Evolutionary conservation across 2,329 filamentous ascomycete species (phyloP).

Genomic region (Fusarium sp.): DNA sequence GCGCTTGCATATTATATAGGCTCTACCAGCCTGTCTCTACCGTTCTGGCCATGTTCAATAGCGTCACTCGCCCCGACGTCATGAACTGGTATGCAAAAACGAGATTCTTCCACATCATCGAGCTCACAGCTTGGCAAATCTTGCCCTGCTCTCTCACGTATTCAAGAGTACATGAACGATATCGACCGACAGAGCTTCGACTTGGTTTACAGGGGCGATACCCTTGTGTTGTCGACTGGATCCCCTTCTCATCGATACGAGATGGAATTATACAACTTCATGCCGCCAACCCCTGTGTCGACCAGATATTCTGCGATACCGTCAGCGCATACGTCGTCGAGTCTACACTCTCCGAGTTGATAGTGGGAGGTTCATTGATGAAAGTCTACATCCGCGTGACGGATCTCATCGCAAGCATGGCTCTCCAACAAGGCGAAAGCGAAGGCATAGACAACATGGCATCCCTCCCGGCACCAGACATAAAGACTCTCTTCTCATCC

Average conservation of each 20-base stretch:
- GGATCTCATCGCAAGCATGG: background rate
- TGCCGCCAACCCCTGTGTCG: background rate
- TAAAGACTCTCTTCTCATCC: background rate
- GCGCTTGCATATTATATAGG: background rate
- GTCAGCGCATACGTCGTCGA: background rate
- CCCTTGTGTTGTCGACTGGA: background rate
- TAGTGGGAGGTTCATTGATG: background rate
- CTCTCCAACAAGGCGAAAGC: background rate
- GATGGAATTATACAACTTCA: too few relatives aligned
- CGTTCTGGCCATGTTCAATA: constrained; percentile 44
- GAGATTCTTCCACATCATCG: constrained; percentile 47
- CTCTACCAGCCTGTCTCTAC: background rate
- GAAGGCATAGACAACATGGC: background rate
- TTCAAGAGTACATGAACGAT: background rate
- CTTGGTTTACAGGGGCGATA: background rate
- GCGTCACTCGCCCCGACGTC: constrained; percentile 47
- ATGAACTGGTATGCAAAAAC: constrained; percentile 55
- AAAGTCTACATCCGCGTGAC: background rate
- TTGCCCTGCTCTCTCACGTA: constrained; percentile 43
- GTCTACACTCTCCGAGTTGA: background rate
- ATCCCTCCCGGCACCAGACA: background rate
- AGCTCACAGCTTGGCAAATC: constrained; percentile 48
- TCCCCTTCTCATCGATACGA: background rate
- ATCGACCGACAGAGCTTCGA: background rate
- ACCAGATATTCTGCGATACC: background rate